Conservation (phyloP, 2,329 filamentous ascomycete genomes). For the Mollisiaceae sp. region DNA sequence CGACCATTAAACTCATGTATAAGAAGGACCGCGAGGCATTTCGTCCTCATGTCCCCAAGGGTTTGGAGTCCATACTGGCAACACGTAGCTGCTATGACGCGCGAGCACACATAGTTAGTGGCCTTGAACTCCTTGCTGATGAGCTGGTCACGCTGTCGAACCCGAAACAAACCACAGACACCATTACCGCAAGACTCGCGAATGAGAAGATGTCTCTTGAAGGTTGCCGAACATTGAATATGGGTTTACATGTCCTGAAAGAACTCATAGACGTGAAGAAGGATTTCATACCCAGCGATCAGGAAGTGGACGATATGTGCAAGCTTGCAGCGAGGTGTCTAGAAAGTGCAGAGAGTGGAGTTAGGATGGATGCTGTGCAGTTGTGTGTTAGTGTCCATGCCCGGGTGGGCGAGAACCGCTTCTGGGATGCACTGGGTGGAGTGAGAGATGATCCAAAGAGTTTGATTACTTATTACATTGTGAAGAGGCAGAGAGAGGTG, state of each 20-base stretch:
- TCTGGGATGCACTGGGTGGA: constrained; percentile 70
- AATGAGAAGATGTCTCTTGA: constrained; percentile 49
- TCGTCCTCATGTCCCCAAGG: constrained; percentile 68
- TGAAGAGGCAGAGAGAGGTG: constrained; percentile 68
- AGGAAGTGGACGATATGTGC: constrained; percentile 57
- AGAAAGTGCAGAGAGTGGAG: constrained; percentile 64
- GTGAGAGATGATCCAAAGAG: constrained; percentile 76
- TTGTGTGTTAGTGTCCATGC: constrained; percentile 76
- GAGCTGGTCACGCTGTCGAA: constrained; percentile 73
- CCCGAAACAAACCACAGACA: constrained; percentile 61
- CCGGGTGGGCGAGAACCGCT: constrained; percentile 61
- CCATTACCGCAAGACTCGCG: constrained; percentile 56
- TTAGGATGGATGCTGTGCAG: constrained; percentile 77
- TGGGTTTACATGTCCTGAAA: constrained; percentile 68
- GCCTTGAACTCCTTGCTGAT: constrained; percentile 74
- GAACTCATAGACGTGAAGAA: constrained; percentile 55
- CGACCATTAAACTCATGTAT: constrained; percentile 75
- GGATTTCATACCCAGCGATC: constrained; percentile 54
- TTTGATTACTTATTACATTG: constrained; percentile 81
- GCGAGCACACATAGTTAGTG: constrained; percentile 73
- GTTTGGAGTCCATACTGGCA: constrained; percentile 69
- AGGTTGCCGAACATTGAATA: constrained; percentile 60
- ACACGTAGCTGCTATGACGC: constrained; percentile 71
- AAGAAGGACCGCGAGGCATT: constrained; percentile 70
- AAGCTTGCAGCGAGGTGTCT: constrained; percentile 60